Evolutionary conservation across 2,329 filamentous ascomycete genomes (phyloP).

Genomic region (Macrophomina tecta): DNA sequence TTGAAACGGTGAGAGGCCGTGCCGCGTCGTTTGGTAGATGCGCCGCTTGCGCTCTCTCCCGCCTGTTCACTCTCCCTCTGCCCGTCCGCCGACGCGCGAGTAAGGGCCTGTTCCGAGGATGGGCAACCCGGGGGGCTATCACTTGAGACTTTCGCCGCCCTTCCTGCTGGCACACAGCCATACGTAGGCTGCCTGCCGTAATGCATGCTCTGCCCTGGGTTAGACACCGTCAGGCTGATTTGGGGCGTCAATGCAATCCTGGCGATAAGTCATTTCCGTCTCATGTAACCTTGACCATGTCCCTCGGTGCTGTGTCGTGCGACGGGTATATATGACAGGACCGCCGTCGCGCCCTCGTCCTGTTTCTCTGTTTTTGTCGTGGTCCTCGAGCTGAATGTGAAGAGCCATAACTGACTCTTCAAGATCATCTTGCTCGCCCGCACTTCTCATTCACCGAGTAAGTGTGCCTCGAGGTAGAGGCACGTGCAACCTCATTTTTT

Average conservation of each 20-base stretch:
- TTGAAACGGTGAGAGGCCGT: conserved; percentile 6
- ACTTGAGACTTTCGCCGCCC: conserved; percentile 6
- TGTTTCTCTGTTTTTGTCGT: not conserved
- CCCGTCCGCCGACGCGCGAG: conserved; percentile 1
- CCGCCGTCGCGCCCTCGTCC: not conserved
- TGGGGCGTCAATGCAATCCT: conserved; percentile 16
- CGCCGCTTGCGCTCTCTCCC: conserved; percentile 20
- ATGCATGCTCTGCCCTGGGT: conserved; percentile 16
- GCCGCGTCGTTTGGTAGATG: not conserved
- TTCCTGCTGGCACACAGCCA: conserved; percentile 14
- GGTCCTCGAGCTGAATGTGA: not conserved
- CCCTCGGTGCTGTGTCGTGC: conserved; percentile 7
- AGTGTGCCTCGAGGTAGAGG: not conserved
- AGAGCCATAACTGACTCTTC: conserved; percentile 1
- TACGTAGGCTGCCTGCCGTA: conserved; percentile 8
- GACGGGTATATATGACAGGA: conserved; percentile 17
- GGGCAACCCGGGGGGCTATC: conserved; percentile 10
- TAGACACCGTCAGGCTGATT: conserved; percentile 3
- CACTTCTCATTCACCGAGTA: conserved; percentile 1
- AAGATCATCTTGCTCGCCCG: not conserved
- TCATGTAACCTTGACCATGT: conserved; percentile 20
- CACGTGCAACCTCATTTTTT: conserved; percentile 11
- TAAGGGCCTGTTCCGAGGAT: not conserved
- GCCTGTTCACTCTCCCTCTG: not conserved
- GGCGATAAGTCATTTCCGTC: conserved; percentile 19